A percentile compares a stretch with the other conserved stretches of the same genome.
Evolutionary conservation across 2,329 filamentous ascomycete genomes (phyloP).

Genomic region (Ophiobolus disseminans): DNA sequence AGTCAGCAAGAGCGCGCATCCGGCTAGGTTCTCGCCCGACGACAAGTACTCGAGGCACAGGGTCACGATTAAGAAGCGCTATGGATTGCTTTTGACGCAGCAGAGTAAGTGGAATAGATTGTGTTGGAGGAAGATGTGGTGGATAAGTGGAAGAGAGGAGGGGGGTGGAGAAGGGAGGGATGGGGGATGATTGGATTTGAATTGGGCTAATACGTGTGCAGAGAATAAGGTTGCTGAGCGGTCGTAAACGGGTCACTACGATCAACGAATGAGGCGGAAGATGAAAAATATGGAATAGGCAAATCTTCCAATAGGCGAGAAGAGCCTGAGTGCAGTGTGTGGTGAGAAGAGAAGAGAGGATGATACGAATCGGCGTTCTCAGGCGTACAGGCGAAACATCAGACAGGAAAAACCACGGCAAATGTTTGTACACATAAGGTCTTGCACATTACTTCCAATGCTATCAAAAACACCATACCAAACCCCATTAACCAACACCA

Average conservation of each 20-base stretch:
- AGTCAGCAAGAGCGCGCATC: slow-evolving; percentile 95
- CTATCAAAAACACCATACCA: no score
- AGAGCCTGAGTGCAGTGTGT: not conserved
- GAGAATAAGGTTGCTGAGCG: slow-evolving; percentile 39
- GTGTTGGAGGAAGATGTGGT: no score
- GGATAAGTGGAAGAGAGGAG: not conserved
- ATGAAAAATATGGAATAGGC: no score
- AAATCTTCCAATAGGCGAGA: no score
- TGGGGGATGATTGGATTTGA: no score
- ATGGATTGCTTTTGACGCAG: slow-evolving; percentile 86
- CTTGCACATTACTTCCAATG: no score
- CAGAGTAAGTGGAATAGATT: slow-evolving; percentile 57
- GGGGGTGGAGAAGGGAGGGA: not conserved
- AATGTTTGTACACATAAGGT: not conserved
- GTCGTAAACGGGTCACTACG: slow-evolving; percentile 4
- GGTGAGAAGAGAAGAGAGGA: not conserved
- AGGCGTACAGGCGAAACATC: slow-evolving; percentile 10
- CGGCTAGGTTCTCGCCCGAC: slow-evolving; percentile 94
- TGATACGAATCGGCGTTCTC: slow-evolving; percentile 5
- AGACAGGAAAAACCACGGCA: slow-evolving; percentile 3
- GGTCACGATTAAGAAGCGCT: slow-evolving; percentile 93
- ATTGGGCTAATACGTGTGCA: slow-evolving; percentile 15
- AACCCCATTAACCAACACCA: no score
- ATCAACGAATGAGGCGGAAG: not conserved
- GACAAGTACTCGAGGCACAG: slow-evolving; percentile 97